Evolutionary conservation across 345 rosid genomes (phyloP).

Genomic region (Acer saccharum): DNA sequence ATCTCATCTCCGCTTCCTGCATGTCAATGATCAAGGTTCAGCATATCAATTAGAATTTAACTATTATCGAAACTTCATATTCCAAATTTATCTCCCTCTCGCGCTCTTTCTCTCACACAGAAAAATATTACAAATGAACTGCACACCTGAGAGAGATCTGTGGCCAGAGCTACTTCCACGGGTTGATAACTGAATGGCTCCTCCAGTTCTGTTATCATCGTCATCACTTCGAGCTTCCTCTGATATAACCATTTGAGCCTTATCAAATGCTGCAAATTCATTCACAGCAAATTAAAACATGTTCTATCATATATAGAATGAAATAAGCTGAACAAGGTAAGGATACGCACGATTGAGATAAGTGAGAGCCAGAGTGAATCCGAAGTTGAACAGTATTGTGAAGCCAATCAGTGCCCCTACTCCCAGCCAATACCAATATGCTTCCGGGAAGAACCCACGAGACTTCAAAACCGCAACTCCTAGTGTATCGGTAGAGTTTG

Average conservation of each 20-base stretch:
- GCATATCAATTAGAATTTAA: background rate
- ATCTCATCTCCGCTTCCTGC: conserved; percentile 22
- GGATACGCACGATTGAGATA: conserved; percentile 42
- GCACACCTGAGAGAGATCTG: conserved; percentile 25
- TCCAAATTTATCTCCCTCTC: no score
- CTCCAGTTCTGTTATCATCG: conserved; percentile 23
- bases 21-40: background rate
- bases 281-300: background rate
- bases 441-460: conserved; percentile 41
- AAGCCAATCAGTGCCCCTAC: conserved; percentile 41
- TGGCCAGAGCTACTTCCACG: conserved; percentile 23
- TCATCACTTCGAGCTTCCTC: conserved; percentile 37
- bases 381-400: conserved; percentile 39
- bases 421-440: conserved; percentile 63
- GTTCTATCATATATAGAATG: background rate
- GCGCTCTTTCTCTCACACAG: background rate
- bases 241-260: conserved; percentile 45
- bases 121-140: background rate
- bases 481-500: conserved; percentile 30
- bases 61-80: background rate
- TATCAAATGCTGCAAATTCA: conserved; percentile 59
- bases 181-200: conserved; percentile 33
- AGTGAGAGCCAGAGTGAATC: conserved; percentile 39
- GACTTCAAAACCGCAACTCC: conserved; percentile 47
- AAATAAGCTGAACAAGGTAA: conserved; percentile 18